Conservation (phyloP, 139 green algal genomes). For the Edaphochlamys debaryana region DNA sequence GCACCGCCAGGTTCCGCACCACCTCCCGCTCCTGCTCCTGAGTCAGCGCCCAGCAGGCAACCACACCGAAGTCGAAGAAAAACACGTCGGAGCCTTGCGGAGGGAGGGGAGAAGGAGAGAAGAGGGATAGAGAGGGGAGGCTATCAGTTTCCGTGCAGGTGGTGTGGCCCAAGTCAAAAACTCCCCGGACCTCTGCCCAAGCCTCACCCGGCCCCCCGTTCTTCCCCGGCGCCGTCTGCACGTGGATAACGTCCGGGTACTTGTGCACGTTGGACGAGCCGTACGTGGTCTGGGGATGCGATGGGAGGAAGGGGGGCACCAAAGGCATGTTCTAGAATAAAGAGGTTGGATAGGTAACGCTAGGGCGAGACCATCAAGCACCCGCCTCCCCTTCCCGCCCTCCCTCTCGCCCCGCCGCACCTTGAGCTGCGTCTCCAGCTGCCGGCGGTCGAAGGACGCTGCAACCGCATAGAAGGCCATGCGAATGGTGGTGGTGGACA, state of each 20-base stretch:
- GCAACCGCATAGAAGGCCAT: conserved; percentile 74
- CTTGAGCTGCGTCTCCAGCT: conserved; percentile 39
- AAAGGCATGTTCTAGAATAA: too few relatives aligned
- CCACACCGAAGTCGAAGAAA: conserved; percentile 80
- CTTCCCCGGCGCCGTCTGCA: not conserved
- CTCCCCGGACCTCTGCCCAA: too few relatives aligned
- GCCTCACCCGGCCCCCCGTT: not conserved
- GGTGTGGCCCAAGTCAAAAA: too few relatives aligned
- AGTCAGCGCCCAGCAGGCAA: conserved; percentile 73
- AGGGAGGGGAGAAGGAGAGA: too few relatives aligned
- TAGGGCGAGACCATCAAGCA: too few relatives aligned
- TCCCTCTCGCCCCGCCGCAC: too few relatives aligned
- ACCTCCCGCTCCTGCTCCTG: conserved; percentile 51
- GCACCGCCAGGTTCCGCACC: not conserved
- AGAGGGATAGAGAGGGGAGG: too few relatives aligned
- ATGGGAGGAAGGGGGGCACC: too few relatives aligned
- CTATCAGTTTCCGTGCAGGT: too few relatives aligned
- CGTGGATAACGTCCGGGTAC: conserved; percentile 35
- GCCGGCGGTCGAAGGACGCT: conserved; percentile 55
- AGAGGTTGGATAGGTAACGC: too few relatives aligned
- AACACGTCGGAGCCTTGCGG: conserved; percentile 48
- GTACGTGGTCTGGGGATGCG: too few relatives aligned
- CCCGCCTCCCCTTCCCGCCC: too few relatives aligned
- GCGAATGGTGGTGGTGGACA: conserved; percentile 15
- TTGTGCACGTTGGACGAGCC: conserved; percentile 6